Base-by-base conservation (phyloP, 2,329 filamentous ascomycete species). In the Sclerotinia glacialis region DNA sequence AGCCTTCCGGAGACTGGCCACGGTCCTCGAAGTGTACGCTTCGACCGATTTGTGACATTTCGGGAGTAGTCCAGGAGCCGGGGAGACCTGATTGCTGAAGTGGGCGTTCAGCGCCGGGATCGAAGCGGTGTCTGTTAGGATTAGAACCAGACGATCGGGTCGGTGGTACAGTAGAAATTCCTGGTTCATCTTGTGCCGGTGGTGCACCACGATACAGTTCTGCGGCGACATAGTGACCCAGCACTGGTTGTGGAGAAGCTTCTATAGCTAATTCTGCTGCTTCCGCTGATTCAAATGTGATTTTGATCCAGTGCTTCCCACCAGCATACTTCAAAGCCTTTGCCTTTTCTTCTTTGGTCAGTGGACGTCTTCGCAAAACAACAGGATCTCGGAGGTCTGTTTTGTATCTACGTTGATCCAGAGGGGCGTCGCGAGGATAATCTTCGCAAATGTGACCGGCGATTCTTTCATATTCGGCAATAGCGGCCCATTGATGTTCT, bases 381-480 rank as follows among this genome's bases (percentile, higher is more conserved):
- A 90, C 87, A 61, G 90, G 86, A 72, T 92, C 89, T 69, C 89
- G 85, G 69, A 91, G 85, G 71, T 93, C 86, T 1, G 88, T 85
- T 75, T 91, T 90, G 80, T 90, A 94, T 67, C 89, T 84, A 67
- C 84, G 83, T 74, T 86, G 85, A 69, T 88, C 84, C 66, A 86
- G 83, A 3, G 91, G 90, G n/a, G 94, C 89, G 70, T 91, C 88
- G 69, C 94, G 88, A 11, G 93, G 87, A 78, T 98, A 98, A 79
- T 97, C 93, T 79, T 98, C 94, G 78, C 93, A 93, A 76, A 97
- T 92, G 69, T 86, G 81, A 34, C 93, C 93, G 8, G 91, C 94
- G 52, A 96, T 87, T 68, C 89, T 86, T 80, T 97, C 94, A 79
- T 90, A 98, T 79, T 92, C 91, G 72, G 90, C 88, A 72, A 98